These are phyloP conservation scores for Penicillium sclerotiorum DNA, from an alignment of 2,329 filamentous ascomycete species.

Conservation along the genomic window DNA sequence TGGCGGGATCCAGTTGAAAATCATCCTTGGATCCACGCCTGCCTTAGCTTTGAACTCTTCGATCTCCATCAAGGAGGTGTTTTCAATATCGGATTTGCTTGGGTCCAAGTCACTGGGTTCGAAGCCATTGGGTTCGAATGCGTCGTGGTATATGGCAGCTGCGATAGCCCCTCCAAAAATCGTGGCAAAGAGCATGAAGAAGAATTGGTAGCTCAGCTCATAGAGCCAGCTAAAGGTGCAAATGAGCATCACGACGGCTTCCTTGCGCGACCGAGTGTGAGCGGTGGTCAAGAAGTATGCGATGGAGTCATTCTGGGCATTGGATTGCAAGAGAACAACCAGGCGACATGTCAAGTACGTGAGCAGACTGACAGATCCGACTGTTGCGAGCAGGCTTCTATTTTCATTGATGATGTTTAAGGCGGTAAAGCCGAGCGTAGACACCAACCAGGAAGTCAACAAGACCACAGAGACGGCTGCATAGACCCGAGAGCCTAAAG, in stretches of 20 bases:
- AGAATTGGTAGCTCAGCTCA: conserved; percentile 7
- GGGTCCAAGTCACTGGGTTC: neutral
- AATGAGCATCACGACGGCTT: conserved; percentile 8
- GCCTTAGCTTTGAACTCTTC: conserved; percentile 8
- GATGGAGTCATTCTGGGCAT: conserved; percentile 4
- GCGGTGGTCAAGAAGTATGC: conserved; percentile 16
- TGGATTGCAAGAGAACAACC: conserved; percentile 6
- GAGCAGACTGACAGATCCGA: conserved; percentile 19
- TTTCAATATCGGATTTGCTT: neutral
- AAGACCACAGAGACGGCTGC: conserved; percentile 3
- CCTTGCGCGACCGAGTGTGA: conserved; percentile 8
- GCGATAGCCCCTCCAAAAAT: conserved; percentile 15
- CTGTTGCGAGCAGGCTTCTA: conserved; percentile 3
- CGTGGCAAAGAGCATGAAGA: conserved; percentile 15
- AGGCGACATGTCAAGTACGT: conserved; percentile 22
- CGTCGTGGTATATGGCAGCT: conserved; percentile 9
- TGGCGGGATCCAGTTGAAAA: conserved; percentile 16
- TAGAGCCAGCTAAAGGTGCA: conserved; percentile 14
- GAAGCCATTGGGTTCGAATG: no score
- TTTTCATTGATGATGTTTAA: conserved; percentile 19
- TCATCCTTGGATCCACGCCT: conserved; percentile 3
- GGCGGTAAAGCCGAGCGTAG: conserved; percentile 15
- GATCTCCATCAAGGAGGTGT: conserved; percentile 5
- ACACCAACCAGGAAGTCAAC: conserved; percentile 14
- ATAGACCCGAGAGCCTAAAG: conserved; percentile 3